Evolutionary conservation across 78 protist genomes (phyloP).

Genomic region (Dictyostelium citrinum): DNA sequence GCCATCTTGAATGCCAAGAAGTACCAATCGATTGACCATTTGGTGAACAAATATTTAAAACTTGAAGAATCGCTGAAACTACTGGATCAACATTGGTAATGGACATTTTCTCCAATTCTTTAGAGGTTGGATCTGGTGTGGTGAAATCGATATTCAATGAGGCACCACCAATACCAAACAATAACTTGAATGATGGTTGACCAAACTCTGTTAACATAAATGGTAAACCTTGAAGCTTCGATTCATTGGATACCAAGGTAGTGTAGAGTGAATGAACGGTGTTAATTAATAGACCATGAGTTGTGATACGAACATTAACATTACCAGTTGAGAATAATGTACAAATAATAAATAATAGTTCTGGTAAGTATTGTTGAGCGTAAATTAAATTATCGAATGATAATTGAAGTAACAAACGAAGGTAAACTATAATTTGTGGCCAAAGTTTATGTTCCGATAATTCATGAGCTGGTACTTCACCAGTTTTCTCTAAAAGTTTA

Average conservation of each 20-base stretch:
- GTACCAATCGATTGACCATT: not conserved
- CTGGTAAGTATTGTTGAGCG: slow-evolving; percentile 65
- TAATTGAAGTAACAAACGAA: slow-evolving; percentile 60
- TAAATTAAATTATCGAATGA: slow-evolving; percentile 75
- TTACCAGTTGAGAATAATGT: slow-evolving; percentile 40
- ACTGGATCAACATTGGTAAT: slow-evolving; percentile 56
- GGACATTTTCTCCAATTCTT: slow-evolving; percentile 41
- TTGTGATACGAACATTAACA: slow-evolving; percentile 35
- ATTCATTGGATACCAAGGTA: not conserved
- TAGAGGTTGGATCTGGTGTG: slow-evolving; percentile 13
- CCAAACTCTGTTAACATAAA: slow-evolving; percentile 16
- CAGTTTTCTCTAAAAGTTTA: not conserved
- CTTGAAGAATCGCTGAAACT: not conserved
- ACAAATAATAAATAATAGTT: slow-evolving; percentile 52
- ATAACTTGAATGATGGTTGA: slow-evolving; percentile 28
- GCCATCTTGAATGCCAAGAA: slow-evolving; percentile 59
- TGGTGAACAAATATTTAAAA: slow-evolving; percentile 40
- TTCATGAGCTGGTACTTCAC: not conserved
- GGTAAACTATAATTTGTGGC: slow-evolving; percentile 49
- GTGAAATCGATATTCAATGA: slow-evolving; percentile 11
- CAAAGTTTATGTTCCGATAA: slow-evolving; percentile 47
- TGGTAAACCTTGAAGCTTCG: slow-evolving; percentile 4
- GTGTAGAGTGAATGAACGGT: slow-evolving; percentile 81
- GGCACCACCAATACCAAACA: slow-evolving; percentile 72
- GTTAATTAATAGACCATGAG: slow-evolving; percentile 63